Conservation (phyloP, 2,329 filamentous ascomycete species). For the Fusarium succisae region DNA sequence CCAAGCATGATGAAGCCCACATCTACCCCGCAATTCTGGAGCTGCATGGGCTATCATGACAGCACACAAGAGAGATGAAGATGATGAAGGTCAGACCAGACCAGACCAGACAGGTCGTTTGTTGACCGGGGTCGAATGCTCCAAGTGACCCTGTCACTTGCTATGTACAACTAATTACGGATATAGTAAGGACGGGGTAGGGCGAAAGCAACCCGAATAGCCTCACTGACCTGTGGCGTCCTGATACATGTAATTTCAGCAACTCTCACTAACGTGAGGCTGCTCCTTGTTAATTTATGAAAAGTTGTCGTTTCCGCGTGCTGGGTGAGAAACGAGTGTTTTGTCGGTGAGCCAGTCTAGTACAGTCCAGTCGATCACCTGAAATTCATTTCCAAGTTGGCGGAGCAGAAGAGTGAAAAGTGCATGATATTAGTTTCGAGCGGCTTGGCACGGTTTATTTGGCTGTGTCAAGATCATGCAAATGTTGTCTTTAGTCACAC, state of each 20-base stretch:
- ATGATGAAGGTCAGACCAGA: neutral
- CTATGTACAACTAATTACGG: neutral
- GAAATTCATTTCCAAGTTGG: constrained; percentile 7
- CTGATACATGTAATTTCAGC: neutral
- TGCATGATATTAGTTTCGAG: constrained; percentile 30
- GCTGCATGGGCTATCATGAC: constrained; percentile 25
- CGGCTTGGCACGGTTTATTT: constrained; percentile 30
- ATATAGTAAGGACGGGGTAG: neutral
- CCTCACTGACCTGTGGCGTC: neutral
- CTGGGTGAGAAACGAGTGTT: neutral
- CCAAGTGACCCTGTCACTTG: neutral
- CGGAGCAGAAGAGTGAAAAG: constrained; percentile 22
- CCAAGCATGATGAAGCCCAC: constrained; percentile 7
- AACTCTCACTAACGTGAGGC: neutral
- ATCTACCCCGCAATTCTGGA: constrained; percentile 38
- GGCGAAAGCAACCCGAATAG: neutral
- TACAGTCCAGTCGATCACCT: neutral
- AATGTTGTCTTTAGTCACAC: constrained; percentile 39
- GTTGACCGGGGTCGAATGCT: constrained; percentile 10
- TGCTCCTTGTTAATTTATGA: neutral
- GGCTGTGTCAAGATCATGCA: constrained; percentile 44
- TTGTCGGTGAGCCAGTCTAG: constrained; percentile 27
- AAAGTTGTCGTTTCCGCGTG: neutral
- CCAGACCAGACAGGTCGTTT: neutral
- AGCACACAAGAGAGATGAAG: constrained; percentile 20